Percentiles rank a stretch among this genome's conserved stretches.
phyloP scores from a whole-genome alignment of 2,329 filamentous ascomycete species.

The Pseudocercospora fijiensis region DNA sequence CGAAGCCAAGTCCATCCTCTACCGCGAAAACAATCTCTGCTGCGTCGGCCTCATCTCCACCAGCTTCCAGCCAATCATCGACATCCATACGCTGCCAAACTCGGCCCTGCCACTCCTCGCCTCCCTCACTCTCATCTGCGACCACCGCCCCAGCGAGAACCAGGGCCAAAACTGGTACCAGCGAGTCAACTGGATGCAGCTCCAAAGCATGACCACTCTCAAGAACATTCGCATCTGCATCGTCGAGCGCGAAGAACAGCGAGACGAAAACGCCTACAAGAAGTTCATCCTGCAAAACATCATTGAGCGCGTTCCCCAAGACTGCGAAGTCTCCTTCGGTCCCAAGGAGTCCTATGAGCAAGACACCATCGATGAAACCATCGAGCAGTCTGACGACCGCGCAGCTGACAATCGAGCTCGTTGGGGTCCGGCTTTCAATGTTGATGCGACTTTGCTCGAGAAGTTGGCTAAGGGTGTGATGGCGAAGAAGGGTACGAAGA shows the following conservation, averaged over 20 bases:
- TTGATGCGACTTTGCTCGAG: slow-evolving; percentile 14
- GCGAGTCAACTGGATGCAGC: slow-evolving; percentile 17
- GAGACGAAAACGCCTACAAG: slow-evolving; percentile 1
- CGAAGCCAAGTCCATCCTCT: slow-evolving; percentile 41
- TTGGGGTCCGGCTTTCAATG: slow-evolving; percentile 8
- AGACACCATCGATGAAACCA: slow-evolving; percentile 16
- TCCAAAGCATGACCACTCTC: slow-evolving; percentile 19
- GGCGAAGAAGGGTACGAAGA: slow-evolving; percentile 18
- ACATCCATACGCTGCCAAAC: slow-evolving; percentile 8
- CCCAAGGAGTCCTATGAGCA: slow-evolving; percentile 15
- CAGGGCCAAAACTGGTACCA: slow-evolving; percentile 1
- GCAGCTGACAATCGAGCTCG: not conserved
- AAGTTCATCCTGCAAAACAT: slow-evolving; percentile 19
- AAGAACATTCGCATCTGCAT: slow-evolving; percentile 20
- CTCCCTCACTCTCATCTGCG: slow-evolving; percentile 16
- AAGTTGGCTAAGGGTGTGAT: slow-evolving; percentile 6
- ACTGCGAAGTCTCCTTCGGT: slow-evolving; percentile 19
- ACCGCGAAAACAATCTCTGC: slow-evolving; percentile 36
- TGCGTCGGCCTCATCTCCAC: slow-evolving; percentile 4
- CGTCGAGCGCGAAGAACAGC: slow-evolving; percentile 14
- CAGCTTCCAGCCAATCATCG: slow-evolving; percentile 9
- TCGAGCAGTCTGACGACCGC: slow-evolving; percentile 12
- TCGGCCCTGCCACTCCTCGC: slow-evolving; percentile 12
- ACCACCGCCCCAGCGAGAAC: slow-evolving; percentile 3
- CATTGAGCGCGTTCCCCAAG: slow-evolving; percentile 28